Base-by-base conservation (phyloP, 179 eudicot species). In the Kewa caespitosa region DNA sequence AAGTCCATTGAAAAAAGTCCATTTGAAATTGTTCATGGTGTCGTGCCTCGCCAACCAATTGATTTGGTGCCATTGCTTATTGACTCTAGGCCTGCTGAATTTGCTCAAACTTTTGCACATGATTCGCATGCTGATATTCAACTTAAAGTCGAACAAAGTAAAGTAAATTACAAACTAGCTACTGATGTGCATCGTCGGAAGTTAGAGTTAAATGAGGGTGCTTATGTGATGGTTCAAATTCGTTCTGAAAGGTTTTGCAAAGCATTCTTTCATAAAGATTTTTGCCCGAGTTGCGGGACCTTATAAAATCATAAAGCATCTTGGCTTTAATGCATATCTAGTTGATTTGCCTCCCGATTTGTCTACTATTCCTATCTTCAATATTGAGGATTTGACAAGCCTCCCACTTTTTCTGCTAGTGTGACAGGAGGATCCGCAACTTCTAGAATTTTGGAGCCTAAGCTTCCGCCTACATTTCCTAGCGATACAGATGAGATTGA, bases 171-270 rank as follows among this genome's bases (percentile, higher is more conserved):
- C 25, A 70, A 34, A 12, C 31, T 70, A 15, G 62, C 8, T 50
- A 32, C 41, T 31, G 70, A 52, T 32, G 41, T 52, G 62, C 62
- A 33, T 46, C 42, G 42, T 50, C 31, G 2, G 61, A 50, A 50
- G 8, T 34, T 70, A 50, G 61, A 70, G 61, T 50, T 70, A 46
- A 70, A 50, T 22, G 41, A 70, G 30, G 62, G 74, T 70, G 61
- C 48, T 50, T 70, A 63, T 63, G 68, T 63, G 18, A 63, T 63
- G 68, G 68, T 36, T 6, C 41, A 25, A 1, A 33, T 33, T 48
- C 10, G 31, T 70, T 41, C 30, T 50, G 41, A 70, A 70, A 18
- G 28, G 22, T 70, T 70, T n/a, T 70, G 61, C 41, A 48, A 70
- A 70, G 50, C 62, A 70, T 30, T 70, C 61, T 70, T 48, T 43